Conservation (phyloP, 2,329 filamentous ascomycete species). For the Neonectria sp. region DNA sequence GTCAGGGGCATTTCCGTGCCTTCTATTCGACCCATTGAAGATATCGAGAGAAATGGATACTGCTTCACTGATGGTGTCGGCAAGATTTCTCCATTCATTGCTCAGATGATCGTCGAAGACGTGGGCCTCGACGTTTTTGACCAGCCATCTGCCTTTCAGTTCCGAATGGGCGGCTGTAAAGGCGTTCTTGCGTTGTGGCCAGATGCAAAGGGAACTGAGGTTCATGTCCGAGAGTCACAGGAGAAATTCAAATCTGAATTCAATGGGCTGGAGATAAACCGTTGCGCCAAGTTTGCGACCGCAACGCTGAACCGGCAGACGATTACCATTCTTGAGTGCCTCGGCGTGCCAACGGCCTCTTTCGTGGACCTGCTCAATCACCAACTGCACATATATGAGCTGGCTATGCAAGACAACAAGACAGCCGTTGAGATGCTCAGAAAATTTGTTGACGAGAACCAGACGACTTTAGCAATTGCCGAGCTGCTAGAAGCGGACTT, state of each 20-base stretch:
- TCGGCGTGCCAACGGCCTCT: constrained; percentile 78
- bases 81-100: constrained; percentile 86
- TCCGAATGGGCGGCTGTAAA: constrained; percentile 93
- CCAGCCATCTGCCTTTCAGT: constrained; percentile 88
- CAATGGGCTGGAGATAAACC: constrained; percentile 87
- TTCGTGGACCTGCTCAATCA: constrained; percentile 78
- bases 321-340: constrained; percentile 85
- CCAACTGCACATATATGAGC: constrained; percentile 78
- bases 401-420: constrained; percentile 76
- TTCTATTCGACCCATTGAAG: constrained; percentile 73
- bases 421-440: constrained; percentile 79
- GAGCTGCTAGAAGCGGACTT: constrained; percentile 87
- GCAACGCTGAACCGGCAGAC: constrained; percentile 92
- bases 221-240: constrained; percentile 88
- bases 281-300: constrained; percentile 81
- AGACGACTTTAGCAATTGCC: constrained; percentile 81
- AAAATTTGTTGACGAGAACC: constrained; percentile 87
- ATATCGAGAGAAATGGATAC: constrained; percentile 78
- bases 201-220: constrained; percentile 74
- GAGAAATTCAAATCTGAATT: constrained; percentile 85
- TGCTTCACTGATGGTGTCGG: constrained; percentile 95
- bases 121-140: constrained; percentile 72
- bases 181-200: constrained; percentile 87
- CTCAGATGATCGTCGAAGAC: constrained; percentile 80
- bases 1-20: constrained; percentile 76